Evolutionary conservation across 768 basidiomycete genomes (phyloP).

Genomic region (Suillus bovinus): DNA sequence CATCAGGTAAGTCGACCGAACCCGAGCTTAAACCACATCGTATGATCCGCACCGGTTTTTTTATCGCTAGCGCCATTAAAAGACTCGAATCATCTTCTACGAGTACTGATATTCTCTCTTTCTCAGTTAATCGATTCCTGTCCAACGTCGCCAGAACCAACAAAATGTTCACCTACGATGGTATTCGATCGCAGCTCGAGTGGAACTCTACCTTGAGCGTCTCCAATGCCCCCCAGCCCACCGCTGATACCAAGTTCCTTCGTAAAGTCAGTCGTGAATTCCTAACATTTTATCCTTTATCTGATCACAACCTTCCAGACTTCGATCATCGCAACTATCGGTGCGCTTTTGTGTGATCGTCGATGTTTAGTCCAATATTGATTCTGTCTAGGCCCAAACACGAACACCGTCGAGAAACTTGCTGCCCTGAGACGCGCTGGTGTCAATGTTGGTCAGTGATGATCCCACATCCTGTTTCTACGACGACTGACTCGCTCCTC

Average conservation of each 20-base stretch:
- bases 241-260: conserved; percentile 78
- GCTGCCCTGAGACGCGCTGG: conserved; percentile 83
- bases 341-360: conserved; percentile 41
- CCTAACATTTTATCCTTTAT: background rate
- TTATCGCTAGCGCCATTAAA: conserved; percentile 16
- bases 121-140: conserved; percentile 12
- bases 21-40: conserved; percentile 8
- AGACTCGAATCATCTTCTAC: conserved; percentile 15
- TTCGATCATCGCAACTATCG: conserved; percentile 97
- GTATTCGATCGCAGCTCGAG: conserved; percentile 81
- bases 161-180: conserved; percentile 56
- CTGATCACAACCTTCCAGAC: conserved; percentile 57
- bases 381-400: conserved; percentile 78
- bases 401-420: conserved; percentile 89
- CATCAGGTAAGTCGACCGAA: conserved; percentile 23
- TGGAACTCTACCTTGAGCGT: conserved; percentile 89
- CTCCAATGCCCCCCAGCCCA: conserved; percentile 65
- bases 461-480: background rate
- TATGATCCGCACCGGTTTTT: conserved; percentile 14
- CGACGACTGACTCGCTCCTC: background rate
- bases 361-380: conserved; percentile 4
- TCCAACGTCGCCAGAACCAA: conserved; percentile 12
- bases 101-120: conserved; percentile 16
- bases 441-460: conserved; percentile 91
- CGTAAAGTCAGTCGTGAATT: conserved; percentile 78